Evolutionary conservation across 164 flowering plant species (phyloP), one percentile per base, ranked within the genome.

Genomic region (Cinnamomum micranthum): DNA sequence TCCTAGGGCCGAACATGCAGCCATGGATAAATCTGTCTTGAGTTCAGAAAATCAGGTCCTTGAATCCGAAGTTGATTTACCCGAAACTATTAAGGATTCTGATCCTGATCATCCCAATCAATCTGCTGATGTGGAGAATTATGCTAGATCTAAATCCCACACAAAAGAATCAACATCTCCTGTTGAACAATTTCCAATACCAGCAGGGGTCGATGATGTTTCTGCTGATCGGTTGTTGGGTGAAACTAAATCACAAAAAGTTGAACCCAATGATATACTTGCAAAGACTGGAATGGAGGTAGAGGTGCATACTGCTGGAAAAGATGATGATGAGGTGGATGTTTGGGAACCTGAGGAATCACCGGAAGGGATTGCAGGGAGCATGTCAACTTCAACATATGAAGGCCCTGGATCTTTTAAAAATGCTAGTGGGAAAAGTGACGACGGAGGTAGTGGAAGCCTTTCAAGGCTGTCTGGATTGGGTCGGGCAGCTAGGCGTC

Each of bases 401-500:
- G 98, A 95, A 52, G 99, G 97, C 50, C 90, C 96, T 11, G 85
- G 85, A 74, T 92, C 97, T 70, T 91, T 87, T 70, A 84, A 89
- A 81, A 94, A 92, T 85, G 83, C 87, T 41, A 81, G 89, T 82
- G 92, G 91, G 31, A 96, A 88, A 86, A 80, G 81, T 73, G 99
- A 96, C 71, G 99, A 96, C 20, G 89, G 92, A 25, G 87, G 77
- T 71, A 75, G 86, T 59, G 99, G 94, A 70, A 96, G 98, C 76
- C 97, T 94, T 71, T 94, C 99, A 31, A 89, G 94, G 84, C 77
- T 94, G 75, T 89, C 93, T 41, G 99, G 99, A 50, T 83, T 95
- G 81, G 98, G 97, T 20, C 97, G 99, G 81, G 93, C 97, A 59
- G 95, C 92, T 35, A 86, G 99, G 73, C 93, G 94, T 19, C 94